Base-by-base conservation (phyloP, 805 yeast species). In the Tetrapisispora namnaoensis region DNA sequence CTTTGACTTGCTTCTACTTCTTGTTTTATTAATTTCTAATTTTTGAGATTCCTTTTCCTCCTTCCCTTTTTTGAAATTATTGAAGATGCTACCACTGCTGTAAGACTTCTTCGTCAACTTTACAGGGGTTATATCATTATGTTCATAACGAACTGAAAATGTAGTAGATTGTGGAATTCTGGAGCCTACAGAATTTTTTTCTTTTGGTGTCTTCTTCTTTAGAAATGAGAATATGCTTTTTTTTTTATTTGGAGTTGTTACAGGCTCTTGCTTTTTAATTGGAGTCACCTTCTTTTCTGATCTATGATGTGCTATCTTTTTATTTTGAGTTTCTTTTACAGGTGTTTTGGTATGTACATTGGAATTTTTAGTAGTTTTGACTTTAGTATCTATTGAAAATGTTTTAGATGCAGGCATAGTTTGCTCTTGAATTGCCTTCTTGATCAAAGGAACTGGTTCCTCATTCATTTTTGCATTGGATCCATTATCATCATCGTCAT, bases 181-280 rank as follows among this genome's bases (percentile, higher is more conserved):
- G 28, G 21, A 39, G 18, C 35, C 24, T 24, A 6, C 28, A 10
- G 30, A 36, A 17, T 18, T 18, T 18, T 43, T 38, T 13, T 50
- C 47, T 42, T 50, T 53, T 11, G 53, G 38, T n/a, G 42, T 52
- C 37, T 58, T 62, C 42, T 52, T 61, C 47, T 54, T 60, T 20
- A 62, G 49, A 42, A 62, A 63, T n/a, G 66, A 62, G 47, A 63
- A 62, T 18, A 62, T 51, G 46, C 62, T 57, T 37, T 55, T 61
- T 43, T 52, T 60, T 47, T 55, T 52, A 50, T 54, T 40, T 51
- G 52, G 37, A 10, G 44, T 36, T 14, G 11, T 16, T 18, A 20
- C 2, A 8, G 30, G 8, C 4, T 41, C 21, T 18, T 35, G 34
- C 18, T 27, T 37, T 17, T 43, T 40, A 24, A 34, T 42, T 27